These are phyloP conservation scores for Leishmania gerbilli DNA, from an alignment of 208 protist species.

Conservation along the genomic window DNA sequence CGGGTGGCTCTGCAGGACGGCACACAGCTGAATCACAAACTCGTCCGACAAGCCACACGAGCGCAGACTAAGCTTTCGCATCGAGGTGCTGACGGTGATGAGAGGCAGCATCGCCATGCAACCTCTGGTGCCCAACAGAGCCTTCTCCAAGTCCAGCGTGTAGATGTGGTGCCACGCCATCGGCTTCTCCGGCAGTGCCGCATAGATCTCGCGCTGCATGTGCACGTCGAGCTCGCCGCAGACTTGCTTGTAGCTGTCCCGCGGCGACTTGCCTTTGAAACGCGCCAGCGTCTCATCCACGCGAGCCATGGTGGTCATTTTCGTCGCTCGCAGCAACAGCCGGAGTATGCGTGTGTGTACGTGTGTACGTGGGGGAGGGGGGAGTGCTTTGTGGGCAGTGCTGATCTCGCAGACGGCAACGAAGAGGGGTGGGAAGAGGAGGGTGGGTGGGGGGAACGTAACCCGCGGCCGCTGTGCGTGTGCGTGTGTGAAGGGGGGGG, in stretches of 20 bases:
- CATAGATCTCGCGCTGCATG: slow-evolving; percentile 59
- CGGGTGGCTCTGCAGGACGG: slow-evolving; percentile 67
- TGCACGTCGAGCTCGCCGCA: slow-evolving; percentile 75
- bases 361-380: neutral
- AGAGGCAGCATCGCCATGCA: slow-evolving; percentile 81
- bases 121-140: slow-evolving; percentile 66
- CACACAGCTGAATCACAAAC: slow-evolving; percentile 56
- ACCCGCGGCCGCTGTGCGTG: neutral
- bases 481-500: neutral
- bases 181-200: slow-evolving; percentile 57
- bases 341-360: neutral
- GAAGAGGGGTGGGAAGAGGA: neutral
- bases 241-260: slow-evolving; percentile 74
- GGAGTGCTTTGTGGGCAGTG: neutral
- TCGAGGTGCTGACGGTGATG: slow-evolving; percentile 64
- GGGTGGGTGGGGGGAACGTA: neutral
- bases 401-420: no score
- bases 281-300: slow-evolving; percentile 69
- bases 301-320: slow-evolving; percentile 77
- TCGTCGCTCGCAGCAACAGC: neutral
- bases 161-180: slow-evolving; percentile 70
- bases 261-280: slow-evolving; percentile 79
- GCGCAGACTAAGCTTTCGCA: slow-evolving; percentile 65
- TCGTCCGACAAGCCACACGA: slow-evolving; percentile 75
- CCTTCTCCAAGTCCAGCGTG: slow-evolving; percentile 56